These are phyloP conservation scores for Nevesoporus exiguus DNA, from an alignment of 768 basidiomycete species.

Conservation along the genomic window DNA sequence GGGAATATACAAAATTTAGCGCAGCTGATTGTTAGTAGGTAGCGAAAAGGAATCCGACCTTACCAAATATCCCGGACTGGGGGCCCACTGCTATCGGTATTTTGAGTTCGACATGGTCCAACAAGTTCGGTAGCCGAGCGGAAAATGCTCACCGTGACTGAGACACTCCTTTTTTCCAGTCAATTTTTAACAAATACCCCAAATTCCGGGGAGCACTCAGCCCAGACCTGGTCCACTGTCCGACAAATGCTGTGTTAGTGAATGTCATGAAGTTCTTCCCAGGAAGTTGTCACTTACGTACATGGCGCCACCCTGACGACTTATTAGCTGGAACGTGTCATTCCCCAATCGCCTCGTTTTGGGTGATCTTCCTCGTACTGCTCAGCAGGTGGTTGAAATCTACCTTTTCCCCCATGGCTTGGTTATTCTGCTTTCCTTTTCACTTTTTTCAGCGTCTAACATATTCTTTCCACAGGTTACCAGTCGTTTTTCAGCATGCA, in stretches of 20 bases:
- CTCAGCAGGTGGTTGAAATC: not conserved
- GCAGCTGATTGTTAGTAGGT: too few relatives aligned
- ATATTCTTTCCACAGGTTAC: slow-evolving; percentile 1
- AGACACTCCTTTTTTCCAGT: not conserved
- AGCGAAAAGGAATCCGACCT: too few relatives aligned
- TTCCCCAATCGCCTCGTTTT: not conserved
- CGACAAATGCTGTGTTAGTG: not conserved
- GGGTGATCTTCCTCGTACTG: not conserved
- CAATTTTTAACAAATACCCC: not conserved
- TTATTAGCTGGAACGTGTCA: too few relatives aligned
- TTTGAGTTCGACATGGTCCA: too few relatives aligned
- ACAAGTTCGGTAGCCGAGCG: too few relatives aligned
- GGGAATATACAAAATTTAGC: too few relatives aligned
- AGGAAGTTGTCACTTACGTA: too few relatives aligned
- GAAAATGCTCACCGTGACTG: not conserved
- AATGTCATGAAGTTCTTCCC: too few relatives aligned
- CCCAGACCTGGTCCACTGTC: not conserved
- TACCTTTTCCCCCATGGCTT: slow-evolving; percentile 5
- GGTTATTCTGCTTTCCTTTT: slow-evolving; percentile 7
- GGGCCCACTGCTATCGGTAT: too few relatives aligned
- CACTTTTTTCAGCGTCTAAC: not conserved
- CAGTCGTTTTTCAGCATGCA: slow-evolving; percentile 8
- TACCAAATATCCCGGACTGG: too few relatives aligned
- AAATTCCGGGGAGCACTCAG: not conserved
- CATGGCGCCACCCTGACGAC: too few relatives aligned